Percentiles rank a stretch among this genome's conserved stretches.
phyloP scores from a whole-genome alignment of 2,329 filamentous ascomycete genomes.

The Monilinia fructigena region DNA sequence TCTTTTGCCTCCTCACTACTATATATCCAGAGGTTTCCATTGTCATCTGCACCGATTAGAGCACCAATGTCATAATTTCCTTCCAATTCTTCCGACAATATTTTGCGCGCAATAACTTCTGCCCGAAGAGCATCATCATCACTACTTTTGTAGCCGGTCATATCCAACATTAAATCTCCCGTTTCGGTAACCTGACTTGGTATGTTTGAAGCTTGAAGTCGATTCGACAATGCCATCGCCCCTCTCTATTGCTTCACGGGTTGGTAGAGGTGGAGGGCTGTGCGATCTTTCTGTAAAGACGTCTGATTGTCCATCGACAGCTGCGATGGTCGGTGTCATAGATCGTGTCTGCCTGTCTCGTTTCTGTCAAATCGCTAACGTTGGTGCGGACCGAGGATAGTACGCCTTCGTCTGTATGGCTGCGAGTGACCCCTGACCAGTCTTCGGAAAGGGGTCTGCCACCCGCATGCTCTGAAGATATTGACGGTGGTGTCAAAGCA shows the following conservation, averaged over 20 bases:
- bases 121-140: slow-evolving; percentile 90
- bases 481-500: slow-evolving; percentile 51
- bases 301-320: slow-evolving; percentile 35
- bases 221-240: slow-evolving; percentile 80
- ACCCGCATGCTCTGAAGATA: slow-evolving; percentile 51
- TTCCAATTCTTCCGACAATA: slow-evolving; percentile 87
- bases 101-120: slow-evolving; percentile 89
- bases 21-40: slow-evolving; percentile 99
- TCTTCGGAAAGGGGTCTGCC: slow-evolving; percentile 51
- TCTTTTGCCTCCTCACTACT: slow-evolving; percentile 96
- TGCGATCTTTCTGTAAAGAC: slow-evolving; percentile 56
- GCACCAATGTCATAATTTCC: slow-evolving; percentile 96
- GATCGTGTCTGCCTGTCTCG: slow-evolving; percentile 42
- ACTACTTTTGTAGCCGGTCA: slow-evolving; percentile 93
- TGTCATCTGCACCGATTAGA: slow-evolving; percentile 89
- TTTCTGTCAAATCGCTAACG: slow-evolving; percentile 36
- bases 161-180: slow-evolving; percentile 95
- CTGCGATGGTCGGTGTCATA: slow-evolving; percentile 42
- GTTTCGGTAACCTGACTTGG: slow-evolving; percentile 87
- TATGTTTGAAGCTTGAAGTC: slow-evolving; percentile 86
- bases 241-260: slow-evolving; percentile 75
- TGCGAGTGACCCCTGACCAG: slow-evolving; percentile 49
- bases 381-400: slow-evolving; percentile 47
- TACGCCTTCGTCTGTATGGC: slow-evolving; percentile 56
- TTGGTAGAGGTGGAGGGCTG: slow-evolving; percentile 73